Conservation (phyloP, 2,329 filamentous ascomycete species). For the Magnaporthiopsis rhizophila region DNA sequence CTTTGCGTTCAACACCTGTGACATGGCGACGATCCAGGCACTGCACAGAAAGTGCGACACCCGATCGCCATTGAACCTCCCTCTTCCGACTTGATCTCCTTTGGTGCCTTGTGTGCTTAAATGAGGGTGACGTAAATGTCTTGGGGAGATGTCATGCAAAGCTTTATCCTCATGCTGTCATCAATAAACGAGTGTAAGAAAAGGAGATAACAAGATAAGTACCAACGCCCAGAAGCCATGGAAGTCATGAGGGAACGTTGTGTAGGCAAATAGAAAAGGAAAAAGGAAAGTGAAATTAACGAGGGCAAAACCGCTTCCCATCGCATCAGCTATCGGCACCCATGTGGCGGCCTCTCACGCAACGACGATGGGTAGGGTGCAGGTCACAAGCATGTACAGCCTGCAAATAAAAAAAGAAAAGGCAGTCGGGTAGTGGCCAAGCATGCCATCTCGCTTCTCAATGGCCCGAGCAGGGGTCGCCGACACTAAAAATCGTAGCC, state of each 20-base stretch:
- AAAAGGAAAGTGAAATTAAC: constrained; percentile 1
- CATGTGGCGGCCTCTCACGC: neutral
- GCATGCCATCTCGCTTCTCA: neutral
- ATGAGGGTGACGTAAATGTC: neutral
- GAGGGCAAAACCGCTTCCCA: neutral
- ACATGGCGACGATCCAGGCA: neutral
- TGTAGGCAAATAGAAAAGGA: neutral
- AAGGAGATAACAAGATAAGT: neutral
- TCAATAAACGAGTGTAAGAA: constrained; percentile 16
- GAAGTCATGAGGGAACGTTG: constrained; percentile 6
- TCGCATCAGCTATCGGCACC: constrained; percentile 2
- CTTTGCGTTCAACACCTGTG: neutral
- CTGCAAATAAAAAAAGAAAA: too few relatives aligned
- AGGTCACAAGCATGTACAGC: neutral
- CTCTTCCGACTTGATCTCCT: neutral
- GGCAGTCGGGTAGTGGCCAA: neutral
- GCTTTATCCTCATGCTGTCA: constrained; percentile 18
- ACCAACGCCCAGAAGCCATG: constrained; percentile 14
- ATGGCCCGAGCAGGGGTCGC: neutral
- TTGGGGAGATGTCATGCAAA: constrained; percentile 12
- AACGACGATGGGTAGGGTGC: neutral
- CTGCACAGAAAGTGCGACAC: neutral
- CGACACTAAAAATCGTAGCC: neutral
- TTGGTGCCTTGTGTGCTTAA: constrained; percentile 9
- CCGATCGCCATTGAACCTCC: neutral